Evolutionary conservation across 2,329 filamentous ascomycete species (phyloP).

Genomic region (Ampelomyces quisqualis): DNA sequence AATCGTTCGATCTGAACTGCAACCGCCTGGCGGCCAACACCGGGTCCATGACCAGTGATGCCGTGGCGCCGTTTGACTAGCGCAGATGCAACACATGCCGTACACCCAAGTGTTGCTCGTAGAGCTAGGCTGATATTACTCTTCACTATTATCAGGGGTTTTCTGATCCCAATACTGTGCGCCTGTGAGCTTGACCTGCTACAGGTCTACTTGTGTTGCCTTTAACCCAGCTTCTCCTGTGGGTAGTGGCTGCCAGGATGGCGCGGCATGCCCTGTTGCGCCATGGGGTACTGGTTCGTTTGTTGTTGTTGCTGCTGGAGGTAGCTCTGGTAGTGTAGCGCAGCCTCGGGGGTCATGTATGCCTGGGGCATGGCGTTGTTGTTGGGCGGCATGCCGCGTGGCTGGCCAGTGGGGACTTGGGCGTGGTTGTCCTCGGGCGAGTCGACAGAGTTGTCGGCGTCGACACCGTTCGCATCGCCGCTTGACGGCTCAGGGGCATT

Average conservation of each 20-base stretch:
- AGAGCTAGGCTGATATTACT: conserved; percentile 37
- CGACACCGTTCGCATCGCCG: conserved; percentile 66
- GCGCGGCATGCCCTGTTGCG: conserved; percentile 70
- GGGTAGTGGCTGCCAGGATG: conserved; percentile 67
- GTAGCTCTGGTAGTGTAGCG: conserved; percentile 83
- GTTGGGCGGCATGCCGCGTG: conserved; percentile 59
- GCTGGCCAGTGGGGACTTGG: conserved; percentile 74
- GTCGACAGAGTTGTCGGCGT: conserved; percentile 62
- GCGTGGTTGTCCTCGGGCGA: conserved; percentile 87
- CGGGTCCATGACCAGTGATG: conserved; percentile 34
- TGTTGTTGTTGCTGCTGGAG: conserved; percentile 62
- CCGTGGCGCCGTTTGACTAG: conserved; percentile 21
- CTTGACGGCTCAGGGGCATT: conserved; percentile 90
- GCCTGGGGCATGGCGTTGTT: conserved; percentile 65
- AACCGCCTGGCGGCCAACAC: conserved; percentile 33
- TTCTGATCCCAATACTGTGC: conserved; percentile 41
- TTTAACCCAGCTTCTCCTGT: conserved; percentile 53
- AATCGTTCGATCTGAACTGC: conserved; percentile 33
- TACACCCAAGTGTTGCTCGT: conserved; percentile 21
- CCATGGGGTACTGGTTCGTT: conserved; percentile 74
- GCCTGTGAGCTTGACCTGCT: conserved; percentile 30
- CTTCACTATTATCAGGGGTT: conserved; percentile 45
- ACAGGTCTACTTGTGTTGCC: conserved; percentile 26
- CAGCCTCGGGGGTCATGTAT: conserved; percentile 66
- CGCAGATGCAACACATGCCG: conserved; percentile 25